Evolutionary conservation across 768 basidiomycete genomes (phyloP), one percentile per base, ranked within the genome.

Genomic region (Boletus rufocinnamomeus): DNA sequence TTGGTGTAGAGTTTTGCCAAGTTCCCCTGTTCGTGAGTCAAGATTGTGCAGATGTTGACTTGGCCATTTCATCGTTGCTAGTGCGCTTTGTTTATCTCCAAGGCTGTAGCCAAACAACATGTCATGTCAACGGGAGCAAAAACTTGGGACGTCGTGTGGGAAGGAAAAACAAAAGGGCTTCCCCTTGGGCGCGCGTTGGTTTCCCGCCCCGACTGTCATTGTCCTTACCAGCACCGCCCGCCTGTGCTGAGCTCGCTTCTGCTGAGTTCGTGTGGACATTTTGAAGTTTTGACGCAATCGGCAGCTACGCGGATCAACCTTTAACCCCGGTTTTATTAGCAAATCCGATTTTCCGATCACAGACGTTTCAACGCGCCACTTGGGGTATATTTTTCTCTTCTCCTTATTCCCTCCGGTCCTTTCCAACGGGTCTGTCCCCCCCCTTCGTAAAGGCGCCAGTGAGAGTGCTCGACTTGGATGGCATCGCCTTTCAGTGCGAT

Each of bases 291-390:
- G 27, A 28, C 2, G 46, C 48, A 19, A 57, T 49, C 58, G 60
- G 64, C 44, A 34, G 13, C 25, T 21, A 8, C 25, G 52, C 54
- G 56, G 59, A 63, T 61, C 59, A 45, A 19, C 35, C 50, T 19
- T 58, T 27, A 27, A 30, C 32, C 47, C 37, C n/a, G n/a, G n/a
- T 51, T 60, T 66, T 63, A 60, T 70, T 63, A 57, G 54, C 47
- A 44, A 52, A 34, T 23, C n/a, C 23, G 25, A 27, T 52, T 43
- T 21, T 35, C 45, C 48, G 47, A 43, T 56, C 30, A 23, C 17
- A 17, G 8, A 13, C 28, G 23, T 49, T 35, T 53, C 51, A 37
- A 8, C 25, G 7, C 21, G 5, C 32, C 35, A 30, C 25, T 19
- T 35, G 56, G 56, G 34, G 6, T 28, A 43, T 52, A 43, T 41